Conservation (phyloP, 192 early-diverging fungal species). For the Chytriomyces confervae region DNA sequence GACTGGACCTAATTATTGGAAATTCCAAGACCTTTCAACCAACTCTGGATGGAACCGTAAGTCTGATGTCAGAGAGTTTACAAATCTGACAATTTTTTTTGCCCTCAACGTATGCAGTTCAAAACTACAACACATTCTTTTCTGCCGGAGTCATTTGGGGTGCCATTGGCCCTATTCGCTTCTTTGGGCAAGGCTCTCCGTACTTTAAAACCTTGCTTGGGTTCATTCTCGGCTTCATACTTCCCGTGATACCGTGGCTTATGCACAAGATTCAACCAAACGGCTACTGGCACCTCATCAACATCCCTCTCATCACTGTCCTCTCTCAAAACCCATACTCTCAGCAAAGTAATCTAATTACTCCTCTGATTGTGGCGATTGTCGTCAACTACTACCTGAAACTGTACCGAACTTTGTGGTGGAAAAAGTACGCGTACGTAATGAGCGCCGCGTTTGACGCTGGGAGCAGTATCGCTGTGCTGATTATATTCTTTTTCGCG, state of each 20-base stretch:
- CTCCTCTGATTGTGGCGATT: constrained; percentile 20
- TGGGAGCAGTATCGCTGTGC: constrained; percentile 52
- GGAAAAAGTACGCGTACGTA: constrained; percentile 73
- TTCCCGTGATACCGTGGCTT: constrained; percentile 40
- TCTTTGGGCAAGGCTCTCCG: constrained; percentile 53
- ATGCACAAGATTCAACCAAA: constrained; percentile 28
- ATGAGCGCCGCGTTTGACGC: constrained; percentile 66
- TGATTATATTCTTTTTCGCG: constrained; percentile 25
- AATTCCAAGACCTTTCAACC: background rate
- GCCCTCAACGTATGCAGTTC: background rate
- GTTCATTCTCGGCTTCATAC: constrained; percentile 33
- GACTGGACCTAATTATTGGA: background rate
- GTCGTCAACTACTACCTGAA: constrained; percentile 29
- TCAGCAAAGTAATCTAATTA: constrained; percentile 16
- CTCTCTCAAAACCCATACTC: constrained; percentile 6
- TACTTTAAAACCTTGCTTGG: constrained; percentile 23
- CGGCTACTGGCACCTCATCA: constrained; percentile 37
- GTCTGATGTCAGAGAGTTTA: too few species aligned
- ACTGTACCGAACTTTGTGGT: constrained; percentile 46
- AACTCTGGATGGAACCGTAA: background rate
- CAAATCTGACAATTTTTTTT: constrained; percentile 14
- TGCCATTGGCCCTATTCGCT: constrained; percentile 63
- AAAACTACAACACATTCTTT: constrained; percentile 22
- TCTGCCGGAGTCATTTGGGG: constrained; percentile 45
- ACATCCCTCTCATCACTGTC: constrained; percentile 37